Base-by-base conservation (phyloP, 2,329 filamentous ascomycete species). In the Fragosphaeria purpurea region DNA sequence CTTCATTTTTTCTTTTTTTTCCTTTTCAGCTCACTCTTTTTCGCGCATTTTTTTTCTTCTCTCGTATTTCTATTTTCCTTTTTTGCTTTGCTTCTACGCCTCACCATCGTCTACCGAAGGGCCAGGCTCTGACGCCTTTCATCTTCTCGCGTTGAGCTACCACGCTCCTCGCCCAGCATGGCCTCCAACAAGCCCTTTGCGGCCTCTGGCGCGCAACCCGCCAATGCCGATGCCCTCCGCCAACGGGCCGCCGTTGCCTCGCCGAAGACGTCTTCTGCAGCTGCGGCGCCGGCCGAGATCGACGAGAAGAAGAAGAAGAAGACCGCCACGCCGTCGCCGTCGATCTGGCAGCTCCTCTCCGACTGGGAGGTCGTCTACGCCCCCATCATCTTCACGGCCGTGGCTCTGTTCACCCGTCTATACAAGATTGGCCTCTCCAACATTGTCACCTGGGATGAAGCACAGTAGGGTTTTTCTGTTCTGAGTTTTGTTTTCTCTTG, bases 341-440 rank as follows among this genome's bases (percentile, higher is more conserved):
- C 78, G 31, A 64, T 86, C 56, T 67, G 86, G 59, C 65, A 83
- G 50, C 72, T 77, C 59, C 75, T 89, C 57, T 72, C 76, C 60
- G 71, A 82, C 67, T 79, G 80, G 76, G 75, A 86, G 64, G 71
- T 75, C 63, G 61, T 83, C 61, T 73, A 82, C 62, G 75, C 77
- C 56, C 76, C 81, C 50, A 63, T 83, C 60, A 62, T 84, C 62
- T 79, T 83, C 67, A 78, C 79, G 53, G 61, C 73, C 57, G 65
- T 83, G 49, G 79, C 82, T 51, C 72, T 83, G 67, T 82, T 83
- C 65, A 86, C 82, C 40, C 74, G 82, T 56, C 65, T 85, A 56
- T 85, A 77, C 68, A 85, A 83, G 70, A 85, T 86, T 62, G 82
- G 82, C 51, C 67, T 83, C 50, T 83, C 79, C 58, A 69, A 79